phyloP scores from a whole-genome alignment of 1,284 basidiomycete species.

The Trichosporon inkin region DNA sequence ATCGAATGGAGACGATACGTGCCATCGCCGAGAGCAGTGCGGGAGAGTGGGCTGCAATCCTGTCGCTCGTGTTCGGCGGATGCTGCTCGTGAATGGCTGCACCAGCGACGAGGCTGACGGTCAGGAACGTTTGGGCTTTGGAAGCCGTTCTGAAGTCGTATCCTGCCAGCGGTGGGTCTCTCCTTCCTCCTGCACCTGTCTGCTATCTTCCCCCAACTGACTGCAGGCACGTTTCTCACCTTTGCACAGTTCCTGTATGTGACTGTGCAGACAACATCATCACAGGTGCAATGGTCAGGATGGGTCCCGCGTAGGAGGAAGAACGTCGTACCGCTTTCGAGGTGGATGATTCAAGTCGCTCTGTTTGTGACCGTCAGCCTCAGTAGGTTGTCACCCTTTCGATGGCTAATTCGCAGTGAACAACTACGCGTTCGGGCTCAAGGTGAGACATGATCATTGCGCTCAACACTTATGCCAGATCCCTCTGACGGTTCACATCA shows the following conservation, averaged over 20 bases:
- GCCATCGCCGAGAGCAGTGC: conserved; percentile 25
- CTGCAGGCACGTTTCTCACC: conserved; percentile 71
- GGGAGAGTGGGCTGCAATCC: conserved; percentile 60
- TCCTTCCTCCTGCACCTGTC: background rate
- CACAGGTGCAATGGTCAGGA: conserved; percentile 34
- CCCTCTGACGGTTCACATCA: conserved; percentile 89
- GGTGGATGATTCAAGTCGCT: conserved; percentile 75
- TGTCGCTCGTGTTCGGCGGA: conserved; percentile 70
- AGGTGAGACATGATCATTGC: conserved; percentile 26
- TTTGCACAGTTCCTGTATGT: conserved; percentile 77
- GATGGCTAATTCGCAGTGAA: conserved; percentile 57
- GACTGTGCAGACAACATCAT: conserved; percentile 54
- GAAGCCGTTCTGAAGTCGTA: conserved; percentile 61
- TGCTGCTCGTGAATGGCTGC: conserved; percentile 62
- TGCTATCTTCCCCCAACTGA: conserved; percentile 22
- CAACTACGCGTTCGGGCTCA: conserved; percentile 79
- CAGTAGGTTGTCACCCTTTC: conserved; percentile 26
- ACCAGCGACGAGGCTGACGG: conserved; percentile 35
- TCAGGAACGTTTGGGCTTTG: conserved; percentile 53
- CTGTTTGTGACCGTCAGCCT: conserved; percentile 75
- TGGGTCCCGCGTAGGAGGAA: conserved; percentile 37
- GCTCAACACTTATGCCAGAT: conserved; percentile 54
- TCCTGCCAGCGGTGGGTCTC: conserved; percentile 60
- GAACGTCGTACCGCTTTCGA: conserved; percentile 65
- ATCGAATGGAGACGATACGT: background rate